phyloP scores from a whole-genome alignment of 2,329 filamentous ascomycete genomes.

The Neofusicoccum cordaticola region DNA sequence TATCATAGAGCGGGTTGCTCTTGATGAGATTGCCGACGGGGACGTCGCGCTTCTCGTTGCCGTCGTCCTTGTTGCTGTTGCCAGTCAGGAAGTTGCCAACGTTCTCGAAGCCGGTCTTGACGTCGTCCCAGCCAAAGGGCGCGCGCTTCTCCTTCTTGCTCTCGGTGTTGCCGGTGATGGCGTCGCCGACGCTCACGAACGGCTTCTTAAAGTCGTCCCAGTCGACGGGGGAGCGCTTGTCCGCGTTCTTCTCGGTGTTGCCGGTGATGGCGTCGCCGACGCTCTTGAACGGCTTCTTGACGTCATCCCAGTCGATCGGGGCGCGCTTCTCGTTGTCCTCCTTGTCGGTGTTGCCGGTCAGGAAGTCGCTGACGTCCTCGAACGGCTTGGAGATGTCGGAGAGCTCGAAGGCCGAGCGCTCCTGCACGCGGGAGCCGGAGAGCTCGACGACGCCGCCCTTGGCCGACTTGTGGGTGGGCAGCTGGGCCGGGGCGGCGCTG shows the following conservation, averaged over 20 bases:
- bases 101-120: neutral
- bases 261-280: neutral
- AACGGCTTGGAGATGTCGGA: neutral
- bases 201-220: neutral
- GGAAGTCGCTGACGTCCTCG: neutral
- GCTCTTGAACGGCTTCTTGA: neutral
- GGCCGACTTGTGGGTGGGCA: conserved; percentile 12
- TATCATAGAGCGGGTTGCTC: neutral
- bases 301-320: neutral
- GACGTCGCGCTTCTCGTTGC: neutral
- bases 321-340: conserved; percentile 6
- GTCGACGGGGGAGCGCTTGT: neutral
- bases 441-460: neutral
- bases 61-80: neutral
- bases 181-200: neutral
- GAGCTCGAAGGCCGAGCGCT: neutral
- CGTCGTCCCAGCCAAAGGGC: neutral
- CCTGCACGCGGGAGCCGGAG: neutral
- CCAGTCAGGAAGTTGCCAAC: neutral
- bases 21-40: neutral
- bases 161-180: neutral
- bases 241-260: neutral
- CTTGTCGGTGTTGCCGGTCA: neutral
- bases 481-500: conserved; percentile 1
- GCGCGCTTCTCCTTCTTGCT: no score